Percentiles rank a stretch among this genome's conserved stretches.
Evolutionary conservation across 2,329 filamentous ascomycete genomes (phyloP).

Genomic region (Hymenoscyphus repandus): DNA sequence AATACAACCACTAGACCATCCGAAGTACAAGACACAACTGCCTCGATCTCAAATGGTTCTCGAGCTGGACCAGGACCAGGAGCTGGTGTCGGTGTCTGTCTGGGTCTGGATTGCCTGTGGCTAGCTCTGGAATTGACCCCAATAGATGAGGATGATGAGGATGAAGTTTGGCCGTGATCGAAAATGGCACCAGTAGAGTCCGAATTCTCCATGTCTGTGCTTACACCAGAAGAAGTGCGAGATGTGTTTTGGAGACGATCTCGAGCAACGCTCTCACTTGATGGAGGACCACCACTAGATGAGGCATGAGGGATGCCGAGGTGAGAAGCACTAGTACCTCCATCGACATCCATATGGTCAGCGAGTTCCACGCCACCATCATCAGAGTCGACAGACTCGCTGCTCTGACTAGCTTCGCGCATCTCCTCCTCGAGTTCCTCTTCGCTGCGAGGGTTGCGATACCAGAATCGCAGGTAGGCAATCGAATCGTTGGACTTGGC

Average conservation of each 20-base stretch:
- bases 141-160: slow-evolving; percentile 29
- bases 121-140: slow-evolving; percentile 1
- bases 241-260: slow-evolving; percentile 5
- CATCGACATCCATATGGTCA: slow-evolving; percentile 14
- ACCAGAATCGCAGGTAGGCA: slow-evolving; percentile 82
- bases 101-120: slow-evolving; percentile 7
- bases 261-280: no score
- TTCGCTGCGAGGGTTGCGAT: slow-evolving; percentile 63
- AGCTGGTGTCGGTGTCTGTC: no score
- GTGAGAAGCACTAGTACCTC: slow-evolving; percentile 3
- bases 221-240: slow-evolving; percentile 42
- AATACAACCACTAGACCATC: slow-evolving; percentile 81
- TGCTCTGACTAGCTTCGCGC: slow-evolving; percentile 36
- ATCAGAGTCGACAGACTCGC: slow-evolving; percentile 38
- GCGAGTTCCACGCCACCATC: slow-evolving; percentile 40
- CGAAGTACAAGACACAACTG: slow-evolving; percentile 86
- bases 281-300: no score
- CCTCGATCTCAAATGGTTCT: slow-evolving; percentile 67
- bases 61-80: slow-evolving; percentile 26
- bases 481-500: slow-evolving; percentile 90
- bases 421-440: slow-evolving; percentile 43
- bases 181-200: slow-evolving; percentile 39
- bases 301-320: no score
- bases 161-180: slow-evolving; percentile 30
- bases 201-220: slow-evolving; percentile 35